These are phyloP conservation scores for Ceratocystis colombiana DNA, from an alignment of 2,329 filamentous ascomycete genomes.

Conservation along the genomic window DNA sequence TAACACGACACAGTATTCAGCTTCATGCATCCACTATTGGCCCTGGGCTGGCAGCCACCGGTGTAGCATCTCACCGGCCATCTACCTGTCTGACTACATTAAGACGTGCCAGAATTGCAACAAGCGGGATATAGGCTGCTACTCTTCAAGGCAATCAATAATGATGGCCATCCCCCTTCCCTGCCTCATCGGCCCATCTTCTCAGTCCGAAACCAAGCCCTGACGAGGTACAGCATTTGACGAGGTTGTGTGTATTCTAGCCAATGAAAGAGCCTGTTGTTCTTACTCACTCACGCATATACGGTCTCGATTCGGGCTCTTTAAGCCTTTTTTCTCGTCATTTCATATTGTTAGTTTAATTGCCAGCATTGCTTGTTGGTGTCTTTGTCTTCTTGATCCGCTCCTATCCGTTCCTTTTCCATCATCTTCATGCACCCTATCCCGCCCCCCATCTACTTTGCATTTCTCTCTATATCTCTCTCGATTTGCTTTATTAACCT, in stretches of 20 bases:
- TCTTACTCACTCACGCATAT: too few species aligned
- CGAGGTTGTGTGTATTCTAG: not conserved
- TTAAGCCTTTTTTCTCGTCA: not conserved
- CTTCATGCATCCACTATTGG: too few species aligned
- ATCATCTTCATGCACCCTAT: not conserved
- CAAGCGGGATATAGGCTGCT: too few species aligned
- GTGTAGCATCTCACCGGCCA: too few species aligned
- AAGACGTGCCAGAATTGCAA: too few species aligned
- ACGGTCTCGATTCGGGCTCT: not conserved
- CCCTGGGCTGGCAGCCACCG: too few species aligned
- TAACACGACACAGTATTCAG: too few species aligned
- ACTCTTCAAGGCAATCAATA: too few species aligned
- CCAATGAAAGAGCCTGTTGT: not conserved
- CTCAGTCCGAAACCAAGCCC: constrained; percentile 8
- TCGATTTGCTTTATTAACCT: not conserved
- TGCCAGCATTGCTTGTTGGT: not conserved
- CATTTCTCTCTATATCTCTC: not conserved
- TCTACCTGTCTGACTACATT: too few species aligned
- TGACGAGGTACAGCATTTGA: not conserved
- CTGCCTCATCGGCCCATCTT: too few species aligned
- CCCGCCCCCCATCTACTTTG: not conserved
- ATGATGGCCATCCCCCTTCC: too few species aligned
- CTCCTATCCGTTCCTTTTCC: not conserved
- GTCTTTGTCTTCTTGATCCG: not conserved
- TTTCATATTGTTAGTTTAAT: too few species aligned